These are phyloP conservation scores for Camellia lanceoleosa DNA, from an alignment of 148 eudicot genomes.

Conservation along the genomic window DNA sequence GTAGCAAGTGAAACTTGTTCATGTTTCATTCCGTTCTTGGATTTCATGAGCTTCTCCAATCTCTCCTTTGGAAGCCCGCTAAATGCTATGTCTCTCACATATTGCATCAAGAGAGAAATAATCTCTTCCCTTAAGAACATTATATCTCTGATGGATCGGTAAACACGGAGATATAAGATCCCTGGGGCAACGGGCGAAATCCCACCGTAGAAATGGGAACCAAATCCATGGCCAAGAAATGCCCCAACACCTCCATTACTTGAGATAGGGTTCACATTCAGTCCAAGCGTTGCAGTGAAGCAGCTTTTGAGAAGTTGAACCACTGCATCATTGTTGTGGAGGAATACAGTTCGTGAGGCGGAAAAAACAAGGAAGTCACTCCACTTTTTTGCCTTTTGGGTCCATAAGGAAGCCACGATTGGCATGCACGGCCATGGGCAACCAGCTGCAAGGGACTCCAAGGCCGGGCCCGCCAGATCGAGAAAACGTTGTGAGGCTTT, in stretches of 20 bases:
- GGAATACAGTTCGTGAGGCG: constrained; percentile 66
- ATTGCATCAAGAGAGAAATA: constrained; percentile 50
- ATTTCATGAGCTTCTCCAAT: constrained; percentile 30
- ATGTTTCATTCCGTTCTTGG: constrained; percentile 30
- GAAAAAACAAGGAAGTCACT: constrained; percentile 66
- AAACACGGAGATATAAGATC: constrained; percentile 55
- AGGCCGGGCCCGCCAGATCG: constrained; percentile 88
- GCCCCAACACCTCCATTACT: constrained; percentile 50
- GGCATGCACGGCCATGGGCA: constrained; percentile 91
- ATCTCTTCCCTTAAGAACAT: constrained; percentile 60
- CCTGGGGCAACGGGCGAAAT: constrained; percentile 76
- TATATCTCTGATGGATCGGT: constrained; percentile 49
- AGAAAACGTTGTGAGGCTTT: constrained; percentile 88
- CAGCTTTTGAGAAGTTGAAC: constrained; percentile 66
- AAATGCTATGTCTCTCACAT: constrained; percentile 37
- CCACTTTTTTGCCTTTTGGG: constrained; percentile 78
- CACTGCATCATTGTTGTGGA: constrained; percentile 57
- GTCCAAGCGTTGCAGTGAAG: constrained; percentile 53
- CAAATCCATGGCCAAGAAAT: constrained; percentile 69
- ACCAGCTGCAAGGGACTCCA: constrained; percentile 63
- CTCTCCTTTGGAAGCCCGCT: constrained; percentile 32
- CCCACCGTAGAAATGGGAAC: constrained; percentile 51
- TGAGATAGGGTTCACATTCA: constrained; percentile 18
- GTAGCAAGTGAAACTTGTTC: constrained; percentile 49
- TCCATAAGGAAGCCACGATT: constrained; percentile 67